These are phyloP conservation scores for Fusarium agapanthi DNA, from an alignment of 2,329 filamentous ascomycete genomes.

Conservation along the genomic window DNA sequence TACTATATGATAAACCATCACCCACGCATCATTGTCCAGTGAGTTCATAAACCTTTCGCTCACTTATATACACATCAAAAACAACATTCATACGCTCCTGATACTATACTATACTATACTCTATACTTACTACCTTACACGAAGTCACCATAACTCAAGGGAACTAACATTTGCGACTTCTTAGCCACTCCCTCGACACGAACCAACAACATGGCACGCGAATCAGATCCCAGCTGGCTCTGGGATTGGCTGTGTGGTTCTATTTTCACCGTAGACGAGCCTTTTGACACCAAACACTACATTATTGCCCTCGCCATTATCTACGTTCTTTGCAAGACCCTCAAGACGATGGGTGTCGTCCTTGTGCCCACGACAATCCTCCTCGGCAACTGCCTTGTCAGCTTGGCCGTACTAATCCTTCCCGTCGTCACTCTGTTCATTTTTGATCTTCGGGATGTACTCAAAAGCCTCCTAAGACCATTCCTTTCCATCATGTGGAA, in stretches of 20 bases:
- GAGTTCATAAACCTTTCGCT: neutral
- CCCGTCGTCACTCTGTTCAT: neutral
- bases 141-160: neutral
- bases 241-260: slow-evolving; percentile 10
- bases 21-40: neutral
- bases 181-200: neutral
- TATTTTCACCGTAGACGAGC: slow-evolving; percentile 1
- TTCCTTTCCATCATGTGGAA: neutral
- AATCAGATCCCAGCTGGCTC: neutral
- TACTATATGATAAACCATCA: neutral
- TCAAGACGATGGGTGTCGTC: neutral
- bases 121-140: neutral
- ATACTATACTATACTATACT: neutral
- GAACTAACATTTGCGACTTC: neutral
- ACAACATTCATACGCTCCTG: neutral
- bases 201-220: neutral
- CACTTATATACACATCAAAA: neutral
- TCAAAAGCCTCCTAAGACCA: neutral
- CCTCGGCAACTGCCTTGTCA: neutral
- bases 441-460: neutral
- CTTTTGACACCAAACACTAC: slow-evolving; percentile 18
- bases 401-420: neutral
- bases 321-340: neutral
- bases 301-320: slow-evolving; percentile 11
- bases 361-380: slow-evolving; percentile 2